These are phyloP conservation scores for Apostasia ramifera DNA, from an alignment of 106 monocot genomes.

Conservation along the genomic window DNA sequence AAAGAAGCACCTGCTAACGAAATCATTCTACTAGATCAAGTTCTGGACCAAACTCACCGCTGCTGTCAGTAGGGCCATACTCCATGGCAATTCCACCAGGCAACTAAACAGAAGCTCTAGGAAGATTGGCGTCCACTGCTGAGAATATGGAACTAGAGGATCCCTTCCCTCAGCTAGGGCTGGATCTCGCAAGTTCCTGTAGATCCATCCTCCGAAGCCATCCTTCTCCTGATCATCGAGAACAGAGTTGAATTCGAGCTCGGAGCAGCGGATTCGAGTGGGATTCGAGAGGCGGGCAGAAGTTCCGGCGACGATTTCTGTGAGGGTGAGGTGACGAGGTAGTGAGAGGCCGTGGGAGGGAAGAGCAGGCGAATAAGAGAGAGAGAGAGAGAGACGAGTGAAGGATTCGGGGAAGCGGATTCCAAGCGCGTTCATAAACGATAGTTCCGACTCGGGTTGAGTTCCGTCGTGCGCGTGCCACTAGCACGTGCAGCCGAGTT, in stretches of 20 bases:
- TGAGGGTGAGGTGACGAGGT: too few relatives aligned
- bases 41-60: conserved; percentile 14
- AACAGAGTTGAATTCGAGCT: neutral
- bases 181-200: neutral
- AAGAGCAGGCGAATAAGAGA: too few relatives aligned
- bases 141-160: neutral
- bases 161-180: neutral
- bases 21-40: neutral
- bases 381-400: too few relatives aligned
- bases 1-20: neutral
- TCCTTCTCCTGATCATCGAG: neutral
- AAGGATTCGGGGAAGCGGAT: too few relatives aligned
- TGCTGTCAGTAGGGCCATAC: conserved; percentile 19
- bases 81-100: conserved; percentile 9
- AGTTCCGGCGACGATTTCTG: too few relatives aligned
- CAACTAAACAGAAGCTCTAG: neutral
- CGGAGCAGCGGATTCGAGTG: too few relatives aligned
- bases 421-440: too few relatives aligned
- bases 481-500: too few relatives aligned
- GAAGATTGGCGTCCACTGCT: neutral
- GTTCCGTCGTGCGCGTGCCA: too few relatives aligned
- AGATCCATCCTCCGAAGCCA: neutral
- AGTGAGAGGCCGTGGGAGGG: too few relatives aligned
- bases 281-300: too few relatives aligned
- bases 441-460: too few relatives aligned